Evolutionary conservation across 257 asterid genomes (phyloP), one percentile per base, ranked within the genome.

Genomic region (Ilex asprella): DNA sequence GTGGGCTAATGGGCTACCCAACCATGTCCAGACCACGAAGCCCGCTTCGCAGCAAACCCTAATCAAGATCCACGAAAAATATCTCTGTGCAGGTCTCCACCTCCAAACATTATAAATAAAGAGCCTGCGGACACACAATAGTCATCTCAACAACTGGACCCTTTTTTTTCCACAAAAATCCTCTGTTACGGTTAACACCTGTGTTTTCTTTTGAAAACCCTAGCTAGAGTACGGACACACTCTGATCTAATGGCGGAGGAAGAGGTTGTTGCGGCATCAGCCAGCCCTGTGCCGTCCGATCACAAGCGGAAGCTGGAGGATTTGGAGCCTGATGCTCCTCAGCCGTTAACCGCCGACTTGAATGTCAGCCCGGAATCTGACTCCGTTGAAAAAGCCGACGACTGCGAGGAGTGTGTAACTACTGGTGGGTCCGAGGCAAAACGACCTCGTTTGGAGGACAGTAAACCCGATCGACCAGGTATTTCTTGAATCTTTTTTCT

Each of bases 291-390:
- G 60, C 82, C 70, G 57, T 44, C 80, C 39, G 96, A 92, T 49
- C 75, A 79, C 74, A 93, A 93, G 75, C 74, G 97, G 56, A 93
- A 93, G 85, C 91, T 83, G 14, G 96, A 84, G 7, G 95, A 92
- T 70, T 67, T 88, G 81, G 99, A 86, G 76, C 76, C 64, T 14
- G 67, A 31, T 63, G 77, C 68, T 47, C 77, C 84, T 12, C 85
- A 79, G 69, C 60, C 77, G 27, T 75, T 58, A 54, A 30, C 71
- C 41, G 61, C 80, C 13, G 81, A 66, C 21, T 31, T 51, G 39
- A 62, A 44, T 29, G 39, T 7, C 16, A 63, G 58, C 12, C 27
- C 66, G 12, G 79, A 78, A 62, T 59, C 63, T 15, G 82, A 69
- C 27, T 63, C 82, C 6, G 57, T 58, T 61, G 66, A 69, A 49